Evolutionary conservation across 768 basidiomycete genomes (phyloP).

Genomic region (Pulveroboletus sp.): DNA sequence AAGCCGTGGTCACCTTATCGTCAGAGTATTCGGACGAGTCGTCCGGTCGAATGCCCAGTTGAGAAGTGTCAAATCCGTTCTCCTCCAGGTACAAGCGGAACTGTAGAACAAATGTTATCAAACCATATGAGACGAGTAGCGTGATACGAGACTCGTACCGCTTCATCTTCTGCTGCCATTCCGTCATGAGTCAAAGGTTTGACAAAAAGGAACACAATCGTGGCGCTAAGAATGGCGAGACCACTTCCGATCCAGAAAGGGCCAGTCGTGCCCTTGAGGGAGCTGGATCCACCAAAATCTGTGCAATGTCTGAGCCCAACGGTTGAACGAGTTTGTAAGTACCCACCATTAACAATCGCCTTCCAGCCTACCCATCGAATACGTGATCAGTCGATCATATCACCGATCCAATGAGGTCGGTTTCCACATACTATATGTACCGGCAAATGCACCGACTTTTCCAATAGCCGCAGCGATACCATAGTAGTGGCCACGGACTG

Average conservation of each 20-base stretch:
- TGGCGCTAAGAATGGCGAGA: constrained; percentile 75
- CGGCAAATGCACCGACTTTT: constrained; percentile 79
- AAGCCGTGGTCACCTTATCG: constrained; percentile 16
- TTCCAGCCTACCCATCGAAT: constrained; percentile 47
- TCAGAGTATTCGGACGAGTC: constrained; percentile 14
- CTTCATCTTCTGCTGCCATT: constrained; percentile 70
- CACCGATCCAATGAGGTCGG: not conserved
- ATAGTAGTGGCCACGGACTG: constrained; percentile 81
- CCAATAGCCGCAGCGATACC: constrained; percentile 83
- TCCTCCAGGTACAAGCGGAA: constrained; percentile 81
- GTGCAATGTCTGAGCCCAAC: not conserved
- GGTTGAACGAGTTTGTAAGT: not conserved
- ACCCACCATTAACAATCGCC: constrained; percentile 55
- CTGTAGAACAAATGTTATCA: constrained; percentile 27
- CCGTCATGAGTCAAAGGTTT: constrained; percentile 70
- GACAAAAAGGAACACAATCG: constrained; percentile 69
- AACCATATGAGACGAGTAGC: not conserved
- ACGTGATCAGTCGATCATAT: constrained; percentile 3
- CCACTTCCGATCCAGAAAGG: constrained; percentile 88
- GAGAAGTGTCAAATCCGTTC: constrained; percentile 72
- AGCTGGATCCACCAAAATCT: constrained; percentile 55
- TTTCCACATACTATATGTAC: constrained; percentile 63
- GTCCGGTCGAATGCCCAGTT: constrained; percentile 54
- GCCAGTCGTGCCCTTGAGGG: constrained; percentile 65
- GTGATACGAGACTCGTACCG: constrained; percentile 36